A percentile compares a stretch with the other conserved stretches of the same genome.
Conservation (phyloP, 2,329 filamentous ascomycete species). For the Apiospora aurea region DNA sequence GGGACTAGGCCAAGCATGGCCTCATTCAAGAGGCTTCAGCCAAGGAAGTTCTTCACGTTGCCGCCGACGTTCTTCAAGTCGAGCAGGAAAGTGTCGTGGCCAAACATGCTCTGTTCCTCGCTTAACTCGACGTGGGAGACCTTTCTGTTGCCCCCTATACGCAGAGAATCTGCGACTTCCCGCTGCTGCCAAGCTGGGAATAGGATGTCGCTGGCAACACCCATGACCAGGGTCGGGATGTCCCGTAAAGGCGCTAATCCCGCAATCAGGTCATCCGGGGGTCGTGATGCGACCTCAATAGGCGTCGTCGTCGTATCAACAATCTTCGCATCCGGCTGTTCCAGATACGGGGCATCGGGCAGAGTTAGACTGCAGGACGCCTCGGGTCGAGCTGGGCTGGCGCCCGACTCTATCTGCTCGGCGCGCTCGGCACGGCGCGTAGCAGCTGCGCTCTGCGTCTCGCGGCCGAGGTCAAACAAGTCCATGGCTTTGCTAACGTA, state of each 20-base stretch:
- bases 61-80: constrained; percentile 93
- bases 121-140: constrained; percentile 92
- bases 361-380: constrained; percentile 79
- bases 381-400: constrained; percentile 45
- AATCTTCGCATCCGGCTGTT: constrained; percentile 66
- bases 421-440: constrained; percentile 68
- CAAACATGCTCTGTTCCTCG: constrained; percentile 93
- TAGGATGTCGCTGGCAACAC: constrained; percentile 93
- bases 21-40: constrained; percentile 46
- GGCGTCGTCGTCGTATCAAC: constrained; percentile 39
- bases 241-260: constrained; percentile 76
- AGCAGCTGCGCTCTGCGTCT: constrained; percentile 70
- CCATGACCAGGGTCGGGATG: constrained; percentile 86
- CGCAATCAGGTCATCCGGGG: constrained; percentile 79
- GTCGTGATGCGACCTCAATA: constrained; percentile 51
- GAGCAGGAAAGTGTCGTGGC: constrained; percentile 94
- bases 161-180: constrained; percentile 86
- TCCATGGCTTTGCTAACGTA: constrained; percentile 99
- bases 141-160: constrained; percentile 76
- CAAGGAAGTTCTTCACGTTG: constrained; percentile 79
- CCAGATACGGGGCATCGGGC: constrained; percentile 84
- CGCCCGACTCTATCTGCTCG: constrained; percentile 60
- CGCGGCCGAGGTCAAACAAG: constrained; percentile 85
- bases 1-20: not conserved
- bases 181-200: constrained; percentile 99